These are phyloP conservation scores for Hericium coralloides DNA, from an alignment of 768 basidiomycete species.

Conservation along the genomic window DNA sequence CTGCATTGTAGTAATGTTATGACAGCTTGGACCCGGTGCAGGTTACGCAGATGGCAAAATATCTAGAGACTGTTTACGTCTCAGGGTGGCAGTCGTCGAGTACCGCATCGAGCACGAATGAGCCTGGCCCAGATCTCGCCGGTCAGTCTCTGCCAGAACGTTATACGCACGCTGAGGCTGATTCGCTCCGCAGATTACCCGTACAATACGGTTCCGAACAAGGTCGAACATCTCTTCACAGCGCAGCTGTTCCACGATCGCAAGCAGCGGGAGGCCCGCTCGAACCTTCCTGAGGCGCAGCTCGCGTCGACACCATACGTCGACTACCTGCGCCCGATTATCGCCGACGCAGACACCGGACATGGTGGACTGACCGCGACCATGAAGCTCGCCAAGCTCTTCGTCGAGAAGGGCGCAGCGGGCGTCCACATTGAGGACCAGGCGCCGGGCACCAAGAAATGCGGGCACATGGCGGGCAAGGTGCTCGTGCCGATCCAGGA, in stretches of 20 bases:
- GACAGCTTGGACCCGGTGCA: constrained; percentile 94
- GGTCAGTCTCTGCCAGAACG: constrained; percentile 37
- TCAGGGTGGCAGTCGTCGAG: constrained; percentile 95
- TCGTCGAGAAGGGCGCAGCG: constrained; percentile 96
- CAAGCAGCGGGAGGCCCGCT: constrained; percentile 82
- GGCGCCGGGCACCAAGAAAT: constrained; percentile 95
- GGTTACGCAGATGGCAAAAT: constrained; percentile 97
- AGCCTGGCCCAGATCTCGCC: constrained; percentile 97
- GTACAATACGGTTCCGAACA: constrained; percentile 97
- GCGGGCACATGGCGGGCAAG: constrained; percentile 90
- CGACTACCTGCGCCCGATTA: constrained; percentile 89
- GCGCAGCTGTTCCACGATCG: constrained; percentile 99
- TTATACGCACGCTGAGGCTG: background rate
- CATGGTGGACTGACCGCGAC: constrained; percentile 97
- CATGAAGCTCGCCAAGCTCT: constrained; percentile 98
- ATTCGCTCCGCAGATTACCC: constrained; percentile 66
- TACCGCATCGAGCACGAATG: constrained; percentile 88
- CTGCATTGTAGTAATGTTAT: background rate
- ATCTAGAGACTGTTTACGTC: constrained; percentile 97
- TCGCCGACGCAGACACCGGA: constrained; percentile 97
- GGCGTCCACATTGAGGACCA: constrained; percentile 99
- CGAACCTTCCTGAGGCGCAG: constrained; percentile 59
- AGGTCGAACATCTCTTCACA: constrained; percentile 96
- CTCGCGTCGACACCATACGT: constrained; percentile 60
- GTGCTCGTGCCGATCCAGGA: constrained; percentile 96